Evolutionary conservation across 495 filamentous ascomycete species (phyloP).

Genomic region (Neurospora terricola): DNA sequence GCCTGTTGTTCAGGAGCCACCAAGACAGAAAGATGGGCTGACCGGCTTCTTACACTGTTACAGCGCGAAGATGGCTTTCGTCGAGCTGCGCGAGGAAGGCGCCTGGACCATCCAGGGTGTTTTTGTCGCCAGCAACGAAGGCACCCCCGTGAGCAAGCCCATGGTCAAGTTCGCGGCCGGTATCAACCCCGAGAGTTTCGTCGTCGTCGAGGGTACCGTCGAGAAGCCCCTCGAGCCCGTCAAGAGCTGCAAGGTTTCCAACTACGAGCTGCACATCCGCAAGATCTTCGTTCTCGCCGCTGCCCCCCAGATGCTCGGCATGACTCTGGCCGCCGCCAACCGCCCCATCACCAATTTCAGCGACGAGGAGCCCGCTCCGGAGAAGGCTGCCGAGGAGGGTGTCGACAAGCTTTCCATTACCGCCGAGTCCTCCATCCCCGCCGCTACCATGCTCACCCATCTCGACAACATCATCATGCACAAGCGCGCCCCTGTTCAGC

Average conservation of each 20-base stretch:
- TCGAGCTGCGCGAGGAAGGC: slow-evolving; percentile 77
- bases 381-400: slow-evolving; percentile 36
- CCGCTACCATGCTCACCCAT: slow-evolving; percentile 64
- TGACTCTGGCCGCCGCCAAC: slow-evolving; percentile 60
- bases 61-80: slow-evolving; percentile 79
- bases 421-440: slow-evolving; percentile 43
- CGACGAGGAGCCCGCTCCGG: slow-evolving; percentile 45
- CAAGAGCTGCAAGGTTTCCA: slow-evolving; percentile 63
- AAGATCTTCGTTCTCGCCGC: slow-evolving; percentile 61
- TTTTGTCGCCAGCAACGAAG: slow-evolving; percentile 46
- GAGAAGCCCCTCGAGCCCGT: slow-evolving; percentile 75
- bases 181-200: slow-evolving; percentile 73
- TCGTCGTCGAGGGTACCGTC: slow-evolving; percentile 70
- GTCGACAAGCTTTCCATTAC: slow-evolving; percentile 41
- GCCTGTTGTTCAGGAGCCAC: background rate
- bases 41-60: background rate
- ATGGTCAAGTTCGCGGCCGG: slow-evolving; percentile 85
- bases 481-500: slow-evolving; percentile 76
- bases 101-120: slow-evolving; percentile 50
- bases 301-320: slow-evolving; percentile 53
- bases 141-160: slow-evolving; percentile 53
- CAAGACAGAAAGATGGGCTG: background rate
- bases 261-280: slow-evolving; percentile 77
- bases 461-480: slow-evolving; percentile 87
- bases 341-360: slow-evolving; percentile 56